Percentiles rank a stretch among this genome's conserved stretches.
Conservation (phyloP, 768 basidiomycete species). For the Termitomyces sp. region DNA sequence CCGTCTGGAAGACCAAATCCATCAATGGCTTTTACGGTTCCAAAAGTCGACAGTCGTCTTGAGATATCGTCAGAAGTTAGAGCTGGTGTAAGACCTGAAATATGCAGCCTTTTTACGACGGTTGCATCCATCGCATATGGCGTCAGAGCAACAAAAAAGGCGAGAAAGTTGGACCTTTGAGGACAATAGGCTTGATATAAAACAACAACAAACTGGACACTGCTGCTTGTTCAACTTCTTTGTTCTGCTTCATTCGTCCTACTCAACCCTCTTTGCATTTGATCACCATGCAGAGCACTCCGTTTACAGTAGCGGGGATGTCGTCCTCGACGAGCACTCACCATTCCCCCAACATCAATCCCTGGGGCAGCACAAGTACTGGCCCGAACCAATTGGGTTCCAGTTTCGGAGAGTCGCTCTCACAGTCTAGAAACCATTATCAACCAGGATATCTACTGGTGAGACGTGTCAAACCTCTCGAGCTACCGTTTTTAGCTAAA, state of each 20-base stretch:
- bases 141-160: neutral
- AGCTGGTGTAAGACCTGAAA: conserved; percentile 70
- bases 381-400: conserved; percentile 29
- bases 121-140: conserved; percentile 13
- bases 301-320: conserved; percentile 60
- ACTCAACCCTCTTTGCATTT: neutral
- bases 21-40: conserved; percentile 61
- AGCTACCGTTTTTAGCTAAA: neutral
- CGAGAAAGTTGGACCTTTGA: neutral
- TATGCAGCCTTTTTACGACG: conserved; percentile 59
- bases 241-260: neutral
- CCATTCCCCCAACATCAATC: conserved; percentile 40
- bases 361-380: conserved; percentile 49
- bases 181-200: neutral
- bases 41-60: conserved; percentile 57
- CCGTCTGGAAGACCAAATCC: conserved; percentile 63
- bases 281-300: conserved; percentile 33
- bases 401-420: conserved; percentile 62
- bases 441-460: conserved; percentile 83
- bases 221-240: neutral
- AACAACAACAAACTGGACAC: neutral
- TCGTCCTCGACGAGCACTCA: conserved; percentile 40
- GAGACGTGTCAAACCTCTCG: conserved; percentile 14
- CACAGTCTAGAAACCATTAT: conserved; percentile 72
- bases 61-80: conserved; percentile 55